Evolutionary conservation across 805 yeast genomes (phyloP).

Genomic region (Candida sanyiensis): DNA sequence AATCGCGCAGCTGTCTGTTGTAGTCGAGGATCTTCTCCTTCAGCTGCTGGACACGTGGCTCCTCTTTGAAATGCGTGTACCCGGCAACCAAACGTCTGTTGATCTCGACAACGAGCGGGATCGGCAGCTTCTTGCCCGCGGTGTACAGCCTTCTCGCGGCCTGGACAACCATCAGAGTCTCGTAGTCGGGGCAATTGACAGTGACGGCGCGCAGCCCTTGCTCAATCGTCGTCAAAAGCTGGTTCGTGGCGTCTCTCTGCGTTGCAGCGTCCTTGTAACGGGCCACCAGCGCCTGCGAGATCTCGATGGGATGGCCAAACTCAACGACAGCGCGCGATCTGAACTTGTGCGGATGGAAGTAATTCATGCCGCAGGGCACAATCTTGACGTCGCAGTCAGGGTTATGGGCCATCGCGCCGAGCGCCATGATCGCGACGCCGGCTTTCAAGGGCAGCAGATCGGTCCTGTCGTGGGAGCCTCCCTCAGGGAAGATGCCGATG

Average conservation of each 20-base stretch:
- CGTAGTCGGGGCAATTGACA: slow-evolving; percentile 88
- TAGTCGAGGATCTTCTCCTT: slow-evolving; percentile 62
- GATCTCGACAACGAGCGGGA: slow-evolving; percentile 83
- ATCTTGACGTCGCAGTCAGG: slow-evolving; percentile 75
- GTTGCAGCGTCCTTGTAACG: slow-evolving; percentile 57
- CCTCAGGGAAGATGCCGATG: slow-evolving; percentile 94
- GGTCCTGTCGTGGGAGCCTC: slow-evolving; percentile 95
- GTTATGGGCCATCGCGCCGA: slow-evolving; percentile 82
- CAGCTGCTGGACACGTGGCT: slow-evolving; percentile 57
- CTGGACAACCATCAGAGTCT: slow-evolving; percentile 89
- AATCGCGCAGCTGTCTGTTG: slow-evolving; percentile 55
- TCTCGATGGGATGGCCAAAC: slow-evolving; percentile 82
- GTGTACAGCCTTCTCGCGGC: slow-evolving; percentile 89
- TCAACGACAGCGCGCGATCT: slow-evolving; percentile 93
- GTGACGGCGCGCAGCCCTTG: slow-evolving; percentile 84
- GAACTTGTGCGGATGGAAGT: slow-evolving; percentile 92
- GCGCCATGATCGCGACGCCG: slow-evolving; percentile 97
- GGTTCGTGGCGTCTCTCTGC: slow-evolving; percentile 67
- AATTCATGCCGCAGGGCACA: slow-evolving; percentile 97
- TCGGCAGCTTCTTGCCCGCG: slow-evolving; percentile 66
- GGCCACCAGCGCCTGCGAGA: slow-evolving; percentile 53
- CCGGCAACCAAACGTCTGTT: slow-evolving; percentile 83
- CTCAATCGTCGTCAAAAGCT: slow-evolving; percentile 64
- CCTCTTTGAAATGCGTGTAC: slow-evolving; percentile 65
- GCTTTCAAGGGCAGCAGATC: slow-evolving; percentile 90